Evolutionary conservation across 1,139 yeast genomes (phyloP).

Genomic region (Martiniozyma asiatica): DNA sequence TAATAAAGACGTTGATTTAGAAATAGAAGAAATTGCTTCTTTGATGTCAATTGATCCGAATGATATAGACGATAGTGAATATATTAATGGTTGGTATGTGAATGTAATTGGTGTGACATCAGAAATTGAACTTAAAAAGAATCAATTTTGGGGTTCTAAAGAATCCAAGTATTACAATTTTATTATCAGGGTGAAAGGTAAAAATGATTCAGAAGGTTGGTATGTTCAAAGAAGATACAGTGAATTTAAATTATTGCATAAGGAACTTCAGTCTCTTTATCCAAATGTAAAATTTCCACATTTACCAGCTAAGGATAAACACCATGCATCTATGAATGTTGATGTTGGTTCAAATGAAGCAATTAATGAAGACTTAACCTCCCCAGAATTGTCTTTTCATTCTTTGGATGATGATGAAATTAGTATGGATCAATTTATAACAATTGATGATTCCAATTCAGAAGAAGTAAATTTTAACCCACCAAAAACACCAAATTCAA

Average conservation of each 20-base stretch:
- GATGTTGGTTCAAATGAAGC: constrained; percentile 5
- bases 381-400: too few relatives aligned
- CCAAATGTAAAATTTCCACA: constrained; percentile 65
- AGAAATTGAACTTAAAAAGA: constrained; percentile 14
- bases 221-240: constrained; percentile 52
- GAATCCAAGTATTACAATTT: constrained; percentile 27
- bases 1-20: constrained; percentile 13
- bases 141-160: constrained; percentile 15
- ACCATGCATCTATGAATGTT: constrained; percentile 18
- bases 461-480: constrained; percentile 1
- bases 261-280: constrained; percentile 36
- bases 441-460: constrained; percentile 1
- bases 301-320: constrained; percentile 47
- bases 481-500: constrained; percentile 5
- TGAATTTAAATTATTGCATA: constrained; percentile 50
- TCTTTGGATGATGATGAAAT: constrained; percentile 1
- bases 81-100: constrained; percentile 44
- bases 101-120: constrained; percentile 53
- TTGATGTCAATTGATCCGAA: constrained; percentile 2
- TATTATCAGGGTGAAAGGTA: constrained; percentile 28
- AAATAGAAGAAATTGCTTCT: constrained; percentile 10
- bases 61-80: constrained; percentile 26
- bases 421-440: not conserved
- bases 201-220: constrained; percentile 25
- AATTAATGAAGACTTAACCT: constrained; percentile 1